Evolutionary conservation across 202 grass and related monocot species (phyloP).

Genomic region (Tripidium arundinaceum): DNA sequence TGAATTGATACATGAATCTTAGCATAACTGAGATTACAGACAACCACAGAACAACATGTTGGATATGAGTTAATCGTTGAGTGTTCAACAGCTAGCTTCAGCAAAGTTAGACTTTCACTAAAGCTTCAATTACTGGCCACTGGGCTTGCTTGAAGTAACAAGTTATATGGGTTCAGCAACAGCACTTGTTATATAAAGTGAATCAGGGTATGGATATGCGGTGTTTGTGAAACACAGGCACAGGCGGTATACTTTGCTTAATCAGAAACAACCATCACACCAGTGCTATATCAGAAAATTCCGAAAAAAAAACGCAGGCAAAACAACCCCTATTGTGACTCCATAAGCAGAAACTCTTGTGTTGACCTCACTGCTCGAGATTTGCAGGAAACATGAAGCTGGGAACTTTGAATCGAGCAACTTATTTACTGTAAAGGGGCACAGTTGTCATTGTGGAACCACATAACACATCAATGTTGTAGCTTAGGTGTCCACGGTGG

Average conservation of each 20-base stretch:
- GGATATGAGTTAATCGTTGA: slow-evolving; percentile 1
- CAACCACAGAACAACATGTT: not conserved
- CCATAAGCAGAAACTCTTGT: not conserved
- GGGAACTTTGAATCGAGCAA: not conserved
- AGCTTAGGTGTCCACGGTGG: not conserved
- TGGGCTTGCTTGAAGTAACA: not conserved
- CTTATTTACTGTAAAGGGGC: not conserved
- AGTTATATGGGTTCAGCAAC: not conserved
- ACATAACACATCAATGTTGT: not conserved
- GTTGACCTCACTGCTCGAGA: not conserved
- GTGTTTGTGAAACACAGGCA: too few relatives aligned
- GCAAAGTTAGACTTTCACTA: not conserved
- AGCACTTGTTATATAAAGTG: not conserved
- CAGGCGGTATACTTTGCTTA: too few relatives aligned
- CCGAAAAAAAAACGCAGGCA: not conserved
- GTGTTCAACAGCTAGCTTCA: not conserved
- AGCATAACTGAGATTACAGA: slow-evolving; percentile 30
- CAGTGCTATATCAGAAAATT: not conserved
- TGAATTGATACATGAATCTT: slow-evolving; percentile 18
- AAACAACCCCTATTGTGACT: not conserved
- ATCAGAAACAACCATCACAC: too few relatives aligned
- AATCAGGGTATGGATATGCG: not conserved
- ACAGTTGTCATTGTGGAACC: not conserved
- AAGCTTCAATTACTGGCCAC: not conserved
- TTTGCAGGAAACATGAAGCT: not conserved